Conservation (phyloP, 208 protist species). For the Trypanosoma rangeli region DNA sequence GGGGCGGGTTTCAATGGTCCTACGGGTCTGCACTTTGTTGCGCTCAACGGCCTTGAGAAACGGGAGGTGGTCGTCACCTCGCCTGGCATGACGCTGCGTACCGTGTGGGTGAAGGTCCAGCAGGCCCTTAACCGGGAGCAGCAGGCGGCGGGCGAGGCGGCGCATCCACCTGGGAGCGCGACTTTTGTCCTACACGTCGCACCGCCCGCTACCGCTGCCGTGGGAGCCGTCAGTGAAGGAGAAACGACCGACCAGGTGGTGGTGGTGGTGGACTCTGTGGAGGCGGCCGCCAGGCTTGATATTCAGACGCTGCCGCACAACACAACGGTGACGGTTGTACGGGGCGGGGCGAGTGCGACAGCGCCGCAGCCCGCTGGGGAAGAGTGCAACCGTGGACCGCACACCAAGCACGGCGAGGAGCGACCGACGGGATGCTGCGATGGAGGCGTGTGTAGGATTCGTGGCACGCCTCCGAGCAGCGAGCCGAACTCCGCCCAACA, state of each 20-base stretch:
- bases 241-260: not conserved
- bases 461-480: not conserved
- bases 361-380: not conserved
- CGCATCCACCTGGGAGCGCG: not conserved
- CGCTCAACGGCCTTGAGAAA: constrained; percentile 39
- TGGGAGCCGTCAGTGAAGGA: not conserved
- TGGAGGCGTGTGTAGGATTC: not conserved
- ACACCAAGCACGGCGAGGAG: not conserved
- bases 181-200: constrained; percentile 10
- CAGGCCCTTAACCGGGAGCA: constrained; percentile 16
- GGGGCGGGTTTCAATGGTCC: not conserved
- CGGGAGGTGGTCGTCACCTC: constrained; percentile 44
- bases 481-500: not conserved
- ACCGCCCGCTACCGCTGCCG: not conserved
- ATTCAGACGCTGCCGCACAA: constrained; percentile 48
- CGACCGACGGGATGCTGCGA: not conserved
- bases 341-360: not conserved
- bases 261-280: constrained; percentile 13
- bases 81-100: constrained; percentile 49
- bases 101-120: constrained; percentile 44
- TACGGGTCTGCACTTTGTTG: constrained; percentile 35
- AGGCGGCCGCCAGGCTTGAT: constrained; percentile 37
- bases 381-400: not conserved
- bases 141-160: constrained; percentile 26
- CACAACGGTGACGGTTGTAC: constrained; percentile 18